These are phyloP conservation scores for Rachicladosporium sp. DNA, from an alignment of 2,329 filamentous ascomycete genomes.

Conservation along the genomic window DNA sequence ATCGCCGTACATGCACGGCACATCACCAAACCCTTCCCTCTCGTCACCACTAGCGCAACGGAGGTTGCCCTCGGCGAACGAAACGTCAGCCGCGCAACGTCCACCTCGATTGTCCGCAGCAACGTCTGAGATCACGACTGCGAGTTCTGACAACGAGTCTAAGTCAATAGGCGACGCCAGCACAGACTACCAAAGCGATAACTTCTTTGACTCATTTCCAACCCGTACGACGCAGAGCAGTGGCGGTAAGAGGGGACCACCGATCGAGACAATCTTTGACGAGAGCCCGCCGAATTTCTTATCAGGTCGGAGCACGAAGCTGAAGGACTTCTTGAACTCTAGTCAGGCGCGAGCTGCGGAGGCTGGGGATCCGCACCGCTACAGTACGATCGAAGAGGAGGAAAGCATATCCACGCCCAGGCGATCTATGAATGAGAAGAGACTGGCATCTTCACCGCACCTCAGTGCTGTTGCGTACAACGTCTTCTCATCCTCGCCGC, in stretches of 20 bases:
- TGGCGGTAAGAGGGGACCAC: slow-evolving; percentile 55
- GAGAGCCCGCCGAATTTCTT: slow-evolving; percentile 44
- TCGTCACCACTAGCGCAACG: slow-evolving; percentile 8
- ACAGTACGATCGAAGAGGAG: slow-evolving; percentile 39
- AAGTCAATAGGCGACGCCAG: slow-evolving; percentile 64
- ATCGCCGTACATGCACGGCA: too few species aligned
- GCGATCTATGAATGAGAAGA: slow-evolving; percentile 27
- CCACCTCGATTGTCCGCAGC: slow-evolving; percentile 40
- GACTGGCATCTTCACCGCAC: slow-evolving; percentile 25
- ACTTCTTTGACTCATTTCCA: slow-evolving; percentile 62
- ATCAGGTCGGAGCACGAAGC: slow-evolving; percentile 22
- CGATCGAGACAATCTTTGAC: slow-evolving; percentile 69
- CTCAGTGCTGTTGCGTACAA: slow-evolving; percentile 17
- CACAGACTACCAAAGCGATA: slow-evolving; percentile 67
- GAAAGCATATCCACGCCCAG: slow-evolving; percentile 38
- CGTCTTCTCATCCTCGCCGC: slow-evolving; percentile 33
- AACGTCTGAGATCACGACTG: slow-evolving; percentile 47
- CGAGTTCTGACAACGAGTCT: slow-evolving; percentile 57
- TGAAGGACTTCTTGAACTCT: slow-evolving; percentile 38
- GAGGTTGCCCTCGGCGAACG: slow-evolving; percentile 8
- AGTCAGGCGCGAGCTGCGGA: slow-evolving; percentile 30
- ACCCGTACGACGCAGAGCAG: slow-evolving; percentile 57
- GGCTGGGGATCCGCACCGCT: slow-evolving; percentile 23
- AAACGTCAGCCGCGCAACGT: slow-evolving; percentile 7
- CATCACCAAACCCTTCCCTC: too few species aligned